Evolutionary conservation across 148 eudicot species (phyloP).

Genomic region (Silene uniflora): DNA sequence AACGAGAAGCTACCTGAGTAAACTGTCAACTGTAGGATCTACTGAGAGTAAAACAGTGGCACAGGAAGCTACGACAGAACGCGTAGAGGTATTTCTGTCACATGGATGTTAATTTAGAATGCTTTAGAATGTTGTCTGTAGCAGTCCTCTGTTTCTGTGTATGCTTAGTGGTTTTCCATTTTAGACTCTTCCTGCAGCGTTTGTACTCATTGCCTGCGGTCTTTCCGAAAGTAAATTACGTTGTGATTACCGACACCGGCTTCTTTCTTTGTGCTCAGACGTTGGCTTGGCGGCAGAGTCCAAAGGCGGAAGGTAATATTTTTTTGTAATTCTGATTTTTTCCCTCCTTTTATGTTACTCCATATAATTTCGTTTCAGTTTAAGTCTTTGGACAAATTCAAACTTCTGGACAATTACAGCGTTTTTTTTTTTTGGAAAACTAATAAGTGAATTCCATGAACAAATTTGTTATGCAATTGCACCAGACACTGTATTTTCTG

Average conservation of each 20-base stretch:
- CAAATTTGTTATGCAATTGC: neutral
- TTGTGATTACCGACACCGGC: slow-evolving; percentile 82
- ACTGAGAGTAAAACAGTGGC: slow-evolving; percentile 83
- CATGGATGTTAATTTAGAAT: slow-evolving; percentile 4
- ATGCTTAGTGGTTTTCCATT: slow-evolving; percentile 59
- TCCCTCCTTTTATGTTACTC: neutral
- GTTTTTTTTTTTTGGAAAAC: neutral
- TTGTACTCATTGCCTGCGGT: slow-evolving; percentile 68
- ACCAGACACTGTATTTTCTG: neutral
- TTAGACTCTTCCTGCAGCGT: slow-evolving; percentile 98
- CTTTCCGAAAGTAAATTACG: slow-evolving; percentile 64
- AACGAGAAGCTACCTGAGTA: slow-evolving; percentile 83
- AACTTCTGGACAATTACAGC: neutral
- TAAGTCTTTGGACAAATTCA: neutral
- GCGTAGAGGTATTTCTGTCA: slow-evolving; percentile 74
- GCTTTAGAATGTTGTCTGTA: slow-evolving; percentile 9
- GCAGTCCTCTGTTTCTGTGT: slow-evolving; percentile 14
- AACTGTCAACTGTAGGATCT: slow-evolving; percentile 79
- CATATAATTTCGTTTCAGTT: neutral
- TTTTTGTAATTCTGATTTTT: neutral
- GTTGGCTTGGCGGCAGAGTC: slow-evolving; percentile 99
- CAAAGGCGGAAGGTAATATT: slow-evolving; percentile 84
- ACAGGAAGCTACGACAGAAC: slow-evolving; percentile 92
- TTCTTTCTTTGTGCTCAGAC: slow-evolving; percentile 93
- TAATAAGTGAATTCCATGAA: neutral